A percentile compares a stretch with the other conserved stretches of the same genome.
These are phyloP conservation scores for Hymenoscyphus scutula DNA, from an alignment of 2,329 filamentous ascomycete genomes.

Conservation along the genomic window DNA sequence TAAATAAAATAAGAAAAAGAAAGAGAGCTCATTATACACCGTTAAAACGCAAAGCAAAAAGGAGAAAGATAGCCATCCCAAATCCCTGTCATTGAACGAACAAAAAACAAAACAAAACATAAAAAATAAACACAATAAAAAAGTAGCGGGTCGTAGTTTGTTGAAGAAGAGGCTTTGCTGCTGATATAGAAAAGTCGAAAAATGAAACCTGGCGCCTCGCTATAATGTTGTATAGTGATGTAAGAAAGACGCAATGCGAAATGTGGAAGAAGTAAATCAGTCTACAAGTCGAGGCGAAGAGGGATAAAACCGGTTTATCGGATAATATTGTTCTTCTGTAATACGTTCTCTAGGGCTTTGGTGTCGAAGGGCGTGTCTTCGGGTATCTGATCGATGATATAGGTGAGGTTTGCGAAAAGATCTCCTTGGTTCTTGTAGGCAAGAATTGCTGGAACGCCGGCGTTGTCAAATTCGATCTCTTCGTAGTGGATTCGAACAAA, in stretches of 20 bases:
- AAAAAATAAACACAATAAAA: background rate
- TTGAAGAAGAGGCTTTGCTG: background rate
- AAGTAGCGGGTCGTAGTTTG: background rate
- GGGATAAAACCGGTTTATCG: conserved; percentile 10
- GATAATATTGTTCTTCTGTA: conserved; percentile 50
- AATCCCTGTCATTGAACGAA: background rate
- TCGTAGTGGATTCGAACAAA: conserved; percentile 91
- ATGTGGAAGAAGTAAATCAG: conserved; percentile 1
- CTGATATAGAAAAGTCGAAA: background rate
- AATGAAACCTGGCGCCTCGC: background rate
- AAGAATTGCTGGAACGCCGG: conserved; percentile 81
- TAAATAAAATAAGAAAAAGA: no score
- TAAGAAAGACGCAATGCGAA: background rate
- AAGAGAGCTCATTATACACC: background rate
- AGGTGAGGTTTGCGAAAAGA: conserved; percentile 85
- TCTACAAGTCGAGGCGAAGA: background rate
- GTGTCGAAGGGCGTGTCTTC: conserved; percentile 60
- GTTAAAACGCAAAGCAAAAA: background rate
- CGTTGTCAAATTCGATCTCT: conserved; percentile 91
- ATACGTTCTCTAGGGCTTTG: conserved; percentile 50
- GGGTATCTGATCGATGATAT: conserved; percentile 82
- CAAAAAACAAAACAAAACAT: background rate
- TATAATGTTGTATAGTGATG: conserved; percentile 8
- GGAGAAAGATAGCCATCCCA: background rate
- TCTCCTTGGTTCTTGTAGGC: conserved; percentile 87